Base-by-base conservation (phyloP, 2,329 filamentous ascomycete genomes). In the Dichotomopilus funicola region DNA sequence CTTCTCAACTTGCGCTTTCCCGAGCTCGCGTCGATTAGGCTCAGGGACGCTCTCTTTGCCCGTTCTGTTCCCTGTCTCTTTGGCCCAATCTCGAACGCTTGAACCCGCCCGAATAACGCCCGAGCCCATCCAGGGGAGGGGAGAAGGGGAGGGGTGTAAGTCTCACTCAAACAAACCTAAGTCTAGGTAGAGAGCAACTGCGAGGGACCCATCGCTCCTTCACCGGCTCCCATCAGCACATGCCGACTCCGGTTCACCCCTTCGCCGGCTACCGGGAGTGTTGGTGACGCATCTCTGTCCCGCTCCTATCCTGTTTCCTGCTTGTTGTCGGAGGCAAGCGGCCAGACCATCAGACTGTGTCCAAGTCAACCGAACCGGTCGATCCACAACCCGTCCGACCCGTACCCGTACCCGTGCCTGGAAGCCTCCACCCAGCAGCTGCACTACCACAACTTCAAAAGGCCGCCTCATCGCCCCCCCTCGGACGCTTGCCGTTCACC, bases 231-330 rank as follows among this genome's bases (percentile, higher is more conserved):
- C 53, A 35, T 38, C 42, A 51, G 55, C 55, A 60, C 60, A 62
- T 61, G 60, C 59, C 50, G 50, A 58, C 51, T 59, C 55, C 50
- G 49, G 49, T 56, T 46, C 33, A 35, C 46, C 53, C 49, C 44
- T 58, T 53, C 38, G 43, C 61, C 61, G 61, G 61, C 59, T 58
- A 41, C 57, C 61, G 61, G 59, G 58, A 52, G 42, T 34, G 43
- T 42, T 49, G 57, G 42, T 52, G 51, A 50, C 53, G 54, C 57
- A 59, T 62, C 51, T 52, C 37, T 56, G 58, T 55, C 43, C 56
- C 61, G 58, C 49, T 49, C 47, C 50, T 49, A 44, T 36, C 10
- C 36, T 34, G 35, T 59, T 53, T 57, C 43, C 61, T 57, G 59
- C 50, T 59, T 54, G 44, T 53, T 37, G 55, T 56, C 10, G 56